Evolutionary conservation across 2,329 filamentous ascomycete genomes (phyloP).

Genomic region (Aspergillus ibericus): DNA sequence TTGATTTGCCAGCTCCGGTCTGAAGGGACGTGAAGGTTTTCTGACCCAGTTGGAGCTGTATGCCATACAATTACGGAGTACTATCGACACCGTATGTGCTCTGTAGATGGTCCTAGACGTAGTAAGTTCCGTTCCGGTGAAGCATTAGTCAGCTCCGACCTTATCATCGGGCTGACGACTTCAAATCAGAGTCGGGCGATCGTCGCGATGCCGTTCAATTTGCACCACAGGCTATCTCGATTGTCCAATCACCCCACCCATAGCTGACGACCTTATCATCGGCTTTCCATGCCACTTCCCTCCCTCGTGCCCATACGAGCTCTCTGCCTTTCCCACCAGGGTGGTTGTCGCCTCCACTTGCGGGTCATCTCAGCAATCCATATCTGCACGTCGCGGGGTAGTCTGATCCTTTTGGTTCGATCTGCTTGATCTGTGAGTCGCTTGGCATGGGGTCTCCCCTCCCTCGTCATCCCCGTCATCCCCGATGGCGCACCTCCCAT

Average conservation of each 20-base stretch:
- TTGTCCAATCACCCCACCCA: conserved; percentile 2
- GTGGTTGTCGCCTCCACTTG: conserved; percentile 16
- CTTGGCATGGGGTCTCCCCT: neutral
- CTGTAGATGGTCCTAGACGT: too few species aligned
- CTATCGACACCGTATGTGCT: too few species aligned
- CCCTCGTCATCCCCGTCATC: too few species aligned
- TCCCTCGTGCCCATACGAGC: neutral
- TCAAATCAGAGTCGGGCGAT: neutral
- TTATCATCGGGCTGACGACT: too few species aligned
- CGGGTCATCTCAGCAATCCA: conserved; percentile 10
- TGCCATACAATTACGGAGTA: too few species aligned
- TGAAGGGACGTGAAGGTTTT: too few species aligned
- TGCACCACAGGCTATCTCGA: too few species aligned
- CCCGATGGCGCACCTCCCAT: neutral
- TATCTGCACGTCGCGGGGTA: conserved; percentile 1
- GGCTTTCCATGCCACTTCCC: neutral
- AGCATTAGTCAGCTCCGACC: too few species aligned
- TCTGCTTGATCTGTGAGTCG: conserved; percentile 8
- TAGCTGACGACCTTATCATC: neutral
- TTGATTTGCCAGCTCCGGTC: too few species aligned
- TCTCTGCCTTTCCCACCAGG: neutral
- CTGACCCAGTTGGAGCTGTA: too few species aligned
- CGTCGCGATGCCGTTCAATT: neutral
- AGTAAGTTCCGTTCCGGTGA: too few species aligned
- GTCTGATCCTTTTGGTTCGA: neutral